Conservation (phyloP, 1,284 basidiomycete genomes). For the Trichosporon coremiiforme region DNA sequence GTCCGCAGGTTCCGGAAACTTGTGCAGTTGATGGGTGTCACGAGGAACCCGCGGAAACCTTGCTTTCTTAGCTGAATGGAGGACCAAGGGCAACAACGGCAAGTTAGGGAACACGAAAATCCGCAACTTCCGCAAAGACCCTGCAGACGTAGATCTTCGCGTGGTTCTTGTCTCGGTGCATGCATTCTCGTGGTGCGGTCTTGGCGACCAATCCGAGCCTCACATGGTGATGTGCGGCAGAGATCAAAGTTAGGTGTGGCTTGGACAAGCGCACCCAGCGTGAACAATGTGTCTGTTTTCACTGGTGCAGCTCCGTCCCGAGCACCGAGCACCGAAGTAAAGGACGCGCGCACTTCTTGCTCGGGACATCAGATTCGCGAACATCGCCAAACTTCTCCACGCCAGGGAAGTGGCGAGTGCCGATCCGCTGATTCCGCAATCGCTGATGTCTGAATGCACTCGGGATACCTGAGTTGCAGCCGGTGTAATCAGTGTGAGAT, state of each 20-base stretch:
- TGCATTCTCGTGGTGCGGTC: not conserved
- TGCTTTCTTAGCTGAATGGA: not conserved
- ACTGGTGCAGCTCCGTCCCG: no score
- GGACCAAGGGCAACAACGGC: not conserved
- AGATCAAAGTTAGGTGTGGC: not conserved
- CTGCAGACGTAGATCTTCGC: not conserved
- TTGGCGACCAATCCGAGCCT: not conserved
- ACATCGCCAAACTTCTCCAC: no score
- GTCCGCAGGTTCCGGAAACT: conserved; percentile 6
- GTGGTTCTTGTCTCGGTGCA: not conserved
- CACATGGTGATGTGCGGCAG: not conserved
- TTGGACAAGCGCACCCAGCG: not conserved
- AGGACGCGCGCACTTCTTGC: no score
- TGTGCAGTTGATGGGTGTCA: conserved; percentile 7
- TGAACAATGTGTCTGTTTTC: no score
- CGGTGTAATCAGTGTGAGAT: not conserved
- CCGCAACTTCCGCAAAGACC: not conserved
- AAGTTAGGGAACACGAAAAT: not conserved
- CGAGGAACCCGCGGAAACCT: conserved; percentile 17
- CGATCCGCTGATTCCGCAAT: no score
- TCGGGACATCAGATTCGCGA: no score
- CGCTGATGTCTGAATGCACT: no score
- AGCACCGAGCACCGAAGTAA: no score
- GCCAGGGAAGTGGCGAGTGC: no score
- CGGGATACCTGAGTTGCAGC: no score